Evolutionary conservation across 2,329 filamentous ascomycete genomes (phyloP), one percentile per base, ranked within the genome.

Genomic region (Bipolaris bicolor): DNA sequence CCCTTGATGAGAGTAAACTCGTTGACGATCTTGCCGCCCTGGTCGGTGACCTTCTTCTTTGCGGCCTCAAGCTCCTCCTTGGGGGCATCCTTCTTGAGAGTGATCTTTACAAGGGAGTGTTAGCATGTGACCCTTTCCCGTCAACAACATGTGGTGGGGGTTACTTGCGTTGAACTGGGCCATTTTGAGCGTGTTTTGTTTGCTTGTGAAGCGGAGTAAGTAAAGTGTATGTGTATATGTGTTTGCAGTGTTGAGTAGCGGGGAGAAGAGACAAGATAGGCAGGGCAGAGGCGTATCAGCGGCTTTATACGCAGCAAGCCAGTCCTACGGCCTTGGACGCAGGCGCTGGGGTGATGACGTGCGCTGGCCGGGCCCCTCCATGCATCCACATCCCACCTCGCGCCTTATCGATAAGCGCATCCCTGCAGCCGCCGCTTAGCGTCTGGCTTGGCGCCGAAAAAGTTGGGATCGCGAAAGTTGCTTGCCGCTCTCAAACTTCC

Each of bases 1-100:
- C 90, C 93, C 82, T 94, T 96, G 84, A 97, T 92, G 69, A 97
- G 79, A 60, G 80, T 88, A 83, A 91, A 97, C 76, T 95, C 90
- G 68, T 95, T 88, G 53, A 81, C 86, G 80, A 98, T 95, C 77
- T 86, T 87, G 75, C 92, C 94, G 73, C 94, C 94, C 75, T 94
- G 86, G 40, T 89, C 84, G 58, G 76, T 80, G 67, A 88, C 90
- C 57, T 88, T 80, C 76, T 93, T 80, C 87, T 96, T 96, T 60
- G 90, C 89, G 50, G 90, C 92, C 48, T 87, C 80, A 64, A 96
- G 82, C 73, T 96, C 82, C 31, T 87, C 86, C 46, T 81, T 72
- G 56, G 85, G 83, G 63, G 89, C 87, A 61, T 87, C 85, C 39
- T 87, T 81, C 79, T 95, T 94, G 78, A 91, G 86, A 55, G 91